A percentile compares a stretch with the other conserved stretches of the same genome.
Conservation (phyloP, 73 alveolate genomes). For the Symbiodinium natans region DNA sequence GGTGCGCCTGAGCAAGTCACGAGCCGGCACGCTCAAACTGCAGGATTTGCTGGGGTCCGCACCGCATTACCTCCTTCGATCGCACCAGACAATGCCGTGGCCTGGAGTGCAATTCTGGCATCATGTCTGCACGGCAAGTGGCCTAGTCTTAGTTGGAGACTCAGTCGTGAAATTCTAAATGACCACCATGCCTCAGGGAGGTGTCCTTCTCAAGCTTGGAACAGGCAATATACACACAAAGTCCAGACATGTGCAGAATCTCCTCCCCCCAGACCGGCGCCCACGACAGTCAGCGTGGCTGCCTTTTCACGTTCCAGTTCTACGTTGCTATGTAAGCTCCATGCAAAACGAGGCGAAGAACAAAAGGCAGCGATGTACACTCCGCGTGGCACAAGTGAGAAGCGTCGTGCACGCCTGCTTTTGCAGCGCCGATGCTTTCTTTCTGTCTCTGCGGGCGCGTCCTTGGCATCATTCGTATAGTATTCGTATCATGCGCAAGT, state of each 20-base stretch:
- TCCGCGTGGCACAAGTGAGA: background rate
- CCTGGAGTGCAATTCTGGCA: too few species aligned
- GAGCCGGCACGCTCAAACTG: background rate
- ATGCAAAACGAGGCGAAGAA: too few species aligned
- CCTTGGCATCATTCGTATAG: too few species aligned
- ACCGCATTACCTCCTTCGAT: conserved; percentile 45
- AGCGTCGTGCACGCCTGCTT: background rate
- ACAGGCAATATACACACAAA: background rate
- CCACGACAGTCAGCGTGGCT: conserved; percentile 50
- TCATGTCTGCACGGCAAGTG: background rate
- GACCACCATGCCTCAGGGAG: conserved; percentile 62
- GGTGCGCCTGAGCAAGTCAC: conserved; percentile 14
- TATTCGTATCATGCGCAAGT: background rate
- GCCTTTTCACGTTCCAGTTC: conserved; percentile 4
- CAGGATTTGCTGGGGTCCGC: background rate
- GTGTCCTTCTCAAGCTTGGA: conserved; percentile 1
- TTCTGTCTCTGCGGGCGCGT: conserved; percentile 83
- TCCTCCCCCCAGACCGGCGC: conserved; percentile 86
- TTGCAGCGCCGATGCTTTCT: conserved; percentile 73
- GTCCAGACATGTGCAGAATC: too few species aligned
- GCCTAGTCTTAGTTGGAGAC: too few species aligned
- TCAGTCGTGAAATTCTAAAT: too few species aligned
- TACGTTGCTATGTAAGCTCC: too few species aligned
- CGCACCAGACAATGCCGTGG: conserved; percentile 69
- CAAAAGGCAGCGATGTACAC: too few species aligned